Conservation (phyloP, 1,284 basidiomycete genomes). For the Ustilago hordei region DNA sequence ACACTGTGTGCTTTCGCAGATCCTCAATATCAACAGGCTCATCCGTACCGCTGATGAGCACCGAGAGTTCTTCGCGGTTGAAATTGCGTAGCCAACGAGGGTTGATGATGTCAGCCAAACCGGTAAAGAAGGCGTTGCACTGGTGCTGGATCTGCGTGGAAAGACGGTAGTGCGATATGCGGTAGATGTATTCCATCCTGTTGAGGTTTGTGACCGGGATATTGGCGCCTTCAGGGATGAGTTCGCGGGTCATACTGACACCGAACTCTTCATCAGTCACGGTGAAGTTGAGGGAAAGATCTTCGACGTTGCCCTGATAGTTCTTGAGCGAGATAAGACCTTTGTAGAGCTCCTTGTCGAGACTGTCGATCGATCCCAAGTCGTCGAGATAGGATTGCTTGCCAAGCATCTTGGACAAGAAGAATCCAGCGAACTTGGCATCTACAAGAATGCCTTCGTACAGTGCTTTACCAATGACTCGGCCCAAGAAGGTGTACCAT, state of each 20-base stretch:
- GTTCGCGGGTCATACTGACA: constrained; percentile 80
- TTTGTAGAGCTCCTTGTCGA: constrained; percentile 83
- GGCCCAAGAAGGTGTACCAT: constrained; percentile 95
- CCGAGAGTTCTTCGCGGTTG: constrained; percentile 64
- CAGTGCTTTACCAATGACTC: constrained; percentile 92
- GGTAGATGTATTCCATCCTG: constrained; percentile 85
- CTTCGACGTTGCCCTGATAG: constrained; percentile 87
- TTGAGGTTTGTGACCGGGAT: constrained; percentile 90
- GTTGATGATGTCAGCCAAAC: constrained; percentile 66
- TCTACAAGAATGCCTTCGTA: constrained; percentile 98
- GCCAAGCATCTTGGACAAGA: constrained; percentile 78
- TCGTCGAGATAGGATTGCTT: constrained; percentile 66
- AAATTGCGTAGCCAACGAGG: constrained; percentile 67
- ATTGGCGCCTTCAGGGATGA: constrained; percentile 85
- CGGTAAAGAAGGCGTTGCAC: constrained; percentile 76
- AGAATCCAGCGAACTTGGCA: constrained; percentile 94
- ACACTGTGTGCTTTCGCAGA: constrained; percentile 61
- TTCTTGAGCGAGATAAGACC: constrained; percentile 93
- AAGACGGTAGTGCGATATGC: constrained; percentile 88
- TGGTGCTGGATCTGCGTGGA: constrained; percentile 85
- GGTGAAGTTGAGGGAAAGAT: constrained; percentile 92
- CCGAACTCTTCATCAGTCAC: constrained; percentile 94
- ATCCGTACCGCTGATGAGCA: constrained; percentile 64
- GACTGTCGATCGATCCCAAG: constrained; percentile 61
- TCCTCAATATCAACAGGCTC: constrained; percentile 65